Percentiles rank a stretch among this genome's conserved stretches.
Evolutionary conservation across 129 eudicot genomes (phyloP).

Genomic region (Apium graveolens): DNA sequence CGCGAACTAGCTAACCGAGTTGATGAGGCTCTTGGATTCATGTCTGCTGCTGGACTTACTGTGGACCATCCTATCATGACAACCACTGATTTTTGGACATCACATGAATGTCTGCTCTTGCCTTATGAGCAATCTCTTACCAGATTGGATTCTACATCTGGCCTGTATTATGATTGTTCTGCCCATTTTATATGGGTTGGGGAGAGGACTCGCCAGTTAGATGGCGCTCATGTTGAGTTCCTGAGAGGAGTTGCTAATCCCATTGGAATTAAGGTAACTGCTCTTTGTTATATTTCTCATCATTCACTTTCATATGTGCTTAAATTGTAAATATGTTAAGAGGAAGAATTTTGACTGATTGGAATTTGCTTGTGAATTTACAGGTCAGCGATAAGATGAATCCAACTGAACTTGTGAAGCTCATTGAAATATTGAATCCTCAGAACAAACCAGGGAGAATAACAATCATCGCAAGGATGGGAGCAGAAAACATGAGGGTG

Average conservation of each 20-base stretch:
- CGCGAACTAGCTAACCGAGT: slow-evolving; percentile 85
- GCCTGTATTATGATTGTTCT: slow-evolving; percentile 78
- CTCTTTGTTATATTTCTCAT: neutral
- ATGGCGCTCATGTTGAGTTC: slow-evolving; percentile 95
- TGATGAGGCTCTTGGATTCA: slow-evolving; percentile 94
- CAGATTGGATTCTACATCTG: slow-evolving; percentile 82
- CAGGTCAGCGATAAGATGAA: slow-evolving; percentile 98
- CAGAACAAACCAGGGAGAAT: slow-evolving; percentile 88
- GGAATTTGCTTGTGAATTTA: neutral
- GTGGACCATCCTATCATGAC: slow-evolving; percentile 82
- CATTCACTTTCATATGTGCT: slow-evolving; percentile 6
- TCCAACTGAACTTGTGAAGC: slow-evolving; percentile 76
- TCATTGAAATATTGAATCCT: slow-evolving; percentile 87
- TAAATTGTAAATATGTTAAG: no score
- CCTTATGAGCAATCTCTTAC: slow-evolving; percentile 93
- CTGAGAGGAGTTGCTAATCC: slow-evolving; percentile 91
- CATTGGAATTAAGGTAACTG: slow-evolving; percentile 79
- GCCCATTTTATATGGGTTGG: slow-evolving; percentile 96
- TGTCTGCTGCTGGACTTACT: slow-evolving; percentile 92
- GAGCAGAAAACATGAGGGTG: slow-evolving; percentile 97
- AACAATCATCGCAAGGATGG: slow-evolving; percentile 88
- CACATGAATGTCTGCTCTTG: slow-evolving; percentile 83
- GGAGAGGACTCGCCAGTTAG: slow-evolving; percentile 87
- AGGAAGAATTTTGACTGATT: neutral
- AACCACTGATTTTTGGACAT: slow-evolving; percentile 90